Evolutionary conservation across 148 eudicot genomes (phyloP), one percentile per base, ranked within the genome.

Genomic region (Cornus kousa): DNA sequence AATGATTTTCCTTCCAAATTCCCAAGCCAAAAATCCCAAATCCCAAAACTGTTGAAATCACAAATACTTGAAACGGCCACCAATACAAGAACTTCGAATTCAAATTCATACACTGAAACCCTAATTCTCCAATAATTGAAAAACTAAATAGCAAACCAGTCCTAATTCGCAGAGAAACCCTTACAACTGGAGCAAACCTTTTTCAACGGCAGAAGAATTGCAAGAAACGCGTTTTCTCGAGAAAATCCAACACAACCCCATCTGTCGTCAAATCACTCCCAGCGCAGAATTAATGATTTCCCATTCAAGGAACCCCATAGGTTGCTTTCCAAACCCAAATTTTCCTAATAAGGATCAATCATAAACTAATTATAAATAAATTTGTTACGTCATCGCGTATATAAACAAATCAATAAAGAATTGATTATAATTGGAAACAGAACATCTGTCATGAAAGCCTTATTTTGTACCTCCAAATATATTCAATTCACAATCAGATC

Each of bases 261-360:
- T 50, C 78, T 73, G 81, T 40, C 73, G 20, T 57, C 20, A 67
- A 77, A 64, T 60, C 72, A 66, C 71, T 64, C 75, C 57, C 65
- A 55, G 46, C 31, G 53, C 75, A 22, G 31, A 73, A 9, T 55
- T 9, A 28, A 74, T 31, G 12, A 24, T 37, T 74, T 68, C 69
- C 24, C 39, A 82, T 57, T 66, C 70, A 78, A 82, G 84, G 43
- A 73, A 78, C 74, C 40, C 33, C 77, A 69, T 24, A 24, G 13
- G 0, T 32, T 70, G 70, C 39, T 65, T 64, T 68, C 70, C 23
- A 23, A 53, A 53, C 19, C 59, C 60, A 10, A 23, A 43, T 28
- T 28, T 55, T 55, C 64, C 75, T 55, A 31, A 28, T 73, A 23
- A 72, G 46, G 60, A 72, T 11, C 60, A 72, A 46, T 24, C 59